Evolutionary conservation across 2,329 filamentous ascomycete genomes (phyloP), one percentile per base, ranked within the genome.

Genomic region (Ceratocystis ficicola): DNA sequence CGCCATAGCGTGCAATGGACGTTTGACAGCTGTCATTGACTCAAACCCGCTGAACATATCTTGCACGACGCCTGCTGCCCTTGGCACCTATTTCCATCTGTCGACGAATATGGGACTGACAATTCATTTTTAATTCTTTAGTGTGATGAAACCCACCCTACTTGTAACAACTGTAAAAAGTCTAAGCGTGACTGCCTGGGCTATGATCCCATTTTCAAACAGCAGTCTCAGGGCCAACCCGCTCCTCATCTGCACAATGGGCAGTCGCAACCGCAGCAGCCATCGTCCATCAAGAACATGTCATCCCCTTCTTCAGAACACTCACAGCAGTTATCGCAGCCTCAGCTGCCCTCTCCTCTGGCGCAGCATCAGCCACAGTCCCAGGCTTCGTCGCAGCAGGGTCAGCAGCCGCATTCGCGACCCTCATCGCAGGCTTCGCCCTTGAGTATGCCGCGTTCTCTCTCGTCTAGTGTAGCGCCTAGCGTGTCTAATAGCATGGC

Each of bases 81-180:
- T 55, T 20, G 20, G 6, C 50, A 22, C 22, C 3, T 15, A n/a
- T 32, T 1, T 8, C 68, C 28, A 62, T 61, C 36, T 50, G 15
- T 44, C 66, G 63, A 41, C 62, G 41, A 32, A 15, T 17, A 68
- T 68, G 67, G 67, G 67, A 61, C 72, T 70, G 61, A 68, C 68
- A 70, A 61, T 63, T 70, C 8, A 5, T 28, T 28, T 52, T 68
- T 70, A 66, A 65, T 70, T 68, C 69, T 69, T 68, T 75, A 96
- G 94, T 99, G 94, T 78, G 94, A 97, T 83, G 94, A 99, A 80
- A 86, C 85, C 68, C 91, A 96, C 76, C 94, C 94, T 25, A 86
- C 87, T 68, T 99, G 94, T 80, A 86, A 90, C 77, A 90, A 94
- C 73, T 94, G 89, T 77, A 86, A 87, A 73, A 94, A 94, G 75